These are phyloP conservation scores for Fraxinus paxiana DNA, from an alignment of 305 asterid genomes.

Conservation along the genomic window DNA sequence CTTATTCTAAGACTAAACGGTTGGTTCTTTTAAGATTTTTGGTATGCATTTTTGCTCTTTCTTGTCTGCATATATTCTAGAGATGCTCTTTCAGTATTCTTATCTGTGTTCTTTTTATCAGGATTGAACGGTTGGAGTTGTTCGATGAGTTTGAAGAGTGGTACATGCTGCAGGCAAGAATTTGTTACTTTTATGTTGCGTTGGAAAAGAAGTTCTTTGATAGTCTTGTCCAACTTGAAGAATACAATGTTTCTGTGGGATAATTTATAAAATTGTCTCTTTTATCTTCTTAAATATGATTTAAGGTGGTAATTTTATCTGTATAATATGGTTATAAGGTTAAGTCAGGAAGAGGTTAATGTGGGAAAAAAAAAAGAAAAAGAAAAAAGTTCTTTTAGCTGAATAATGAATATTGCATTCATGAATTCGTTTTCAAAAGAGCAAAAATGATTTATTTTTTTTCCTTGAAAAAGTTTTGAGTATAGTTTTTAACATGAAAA, in stretches of 20 bases:
- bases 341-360: not conserved
- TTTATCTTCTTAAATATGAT: not conserved
- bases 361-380: not conserved
- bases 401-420: not conserved
- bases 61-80: constrained; percentile 9
- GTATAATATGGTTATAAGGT: not conserved
- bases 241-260: not conserved
- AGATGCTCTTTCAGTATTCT: constrained; percentile 25
- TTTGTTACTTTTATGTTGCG: constrained; percentile 23
- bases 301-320: not conserved
- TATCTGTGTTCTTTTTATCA: constrained; percentile 23
- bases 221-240: constrained; percentile 17
- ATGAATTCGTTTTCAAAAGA: not conserved
- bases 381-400: not conserved
- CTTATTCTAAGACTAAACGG: constrained; percentile 20
- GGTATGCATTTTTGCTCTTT: constrained; percentile 28
- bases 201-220: constrained; percentile 16
- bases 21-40: constrained; percentile 23
- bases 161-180: constrained; percentile 94
- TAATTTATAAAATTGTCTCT: not conserved
- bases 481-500: not conserved
- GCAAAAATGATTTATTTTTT: not conserved
- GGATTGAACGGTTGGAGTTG: constrained; percentile 90
- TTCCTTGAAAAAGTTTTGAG: not conserved
- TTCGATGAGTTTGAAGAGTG: constrained; percentile 99